Base-by-base conservation (phyloP, 768 basidiomycete genomes). In the Trametes coccinea region DNA sequence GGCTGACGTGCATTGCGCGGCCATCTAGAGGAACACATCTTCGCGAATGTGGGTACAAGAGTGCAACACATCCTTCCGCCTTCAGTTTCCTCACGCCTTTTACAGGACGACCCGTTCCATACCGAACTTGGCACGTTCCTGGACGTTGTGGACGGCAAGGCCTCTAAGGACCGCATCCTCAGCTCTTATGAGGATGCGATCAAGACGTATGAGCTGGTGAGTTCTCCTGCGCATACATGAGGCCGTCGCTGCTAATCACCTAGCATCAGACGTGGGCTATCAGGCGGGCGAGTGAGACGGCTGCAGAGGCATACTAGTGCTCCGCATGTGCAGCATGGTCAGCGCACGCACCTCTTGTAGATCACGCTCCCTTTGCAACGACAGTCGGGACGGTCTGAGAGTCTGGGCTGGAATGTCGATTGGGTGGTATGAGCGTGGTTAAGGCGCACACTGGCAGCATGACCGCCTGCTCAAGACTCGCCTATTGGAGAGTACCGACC, bases 151-250 rank as follows among this genome's bases (percentile, higher is more conserved):
- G 77, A 79, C 61, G 50, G 45, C 1, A 13, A 27, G 14, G 67
- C 72, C 44, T 72, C 57, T 7, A 33, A 71, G 13, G 70, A 71
- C 57, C 22, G 17, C 5, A 76, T 80, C 58, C 70, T 79, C 31
- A 72, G 70, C 48, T 75, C 77, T 1, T 80, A 78, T 67, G 76
- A 74, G 62, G 79, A 78, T 66, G 78, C 76, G n/a, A 65, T 68
- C 41, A 67, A 60, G 71, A 77, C 78, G 14, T 78, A 78, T 65
- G 78, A 78, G 67, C 65, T 79, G 44, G 69, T 70, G 34, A 37
- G 64, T 41, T 2, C 5, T 13, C 16, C 11, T 6, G 13, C 2
- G 16, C 7, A 13, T n/a, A n/a, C 39, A 10, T 22, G 22, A 22
- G 22, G 22, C 22, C 22, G 16, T 17, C 3, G 9, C 5, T n/a